Conservation (phyloP, 2,329 filamentous ascomycete species). For the Stemphylium beticola region DNA sequence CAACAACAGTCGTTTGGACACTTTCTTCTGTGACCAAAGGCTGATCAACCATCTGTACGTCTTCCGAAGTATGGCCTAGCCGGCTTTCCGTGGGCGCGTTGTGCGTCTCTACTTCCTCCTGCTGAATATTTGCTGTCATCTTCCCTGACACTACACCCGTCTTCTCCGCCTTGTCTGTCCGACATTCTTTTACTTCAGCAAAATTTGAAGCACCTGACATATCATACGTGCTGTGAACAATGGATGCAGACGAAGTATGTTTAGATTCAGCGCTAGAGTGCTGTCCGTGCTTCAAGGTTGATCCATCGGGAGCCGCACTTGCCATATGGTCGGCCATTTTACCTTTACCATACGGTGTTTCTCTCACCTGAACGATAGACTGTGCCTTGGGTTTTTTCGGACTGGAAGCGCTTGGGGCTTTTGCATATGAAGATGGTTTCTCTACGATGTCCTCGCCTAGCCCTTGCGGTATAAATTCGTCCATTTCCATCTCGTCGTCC, state of each 20-base stretch:
- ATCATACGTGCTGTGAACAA: conserved; percentile 36
- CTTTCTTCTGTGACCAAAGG: neutral
- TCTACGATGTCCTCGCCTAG: conserved; percentile 32
- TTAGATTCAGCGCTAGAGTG: conserved; percentile 22
- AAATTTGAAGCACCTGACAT: conserved; percentile 13
- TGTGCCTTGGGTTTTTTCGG: neutral
- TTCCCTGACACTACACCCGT: no score
- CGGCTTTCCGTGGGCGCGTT: neutral
- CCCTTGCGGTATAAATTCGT: conserved; percentile 34
- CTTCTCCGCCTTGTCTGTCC: neutral
- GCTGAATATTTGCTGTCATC: neutral
- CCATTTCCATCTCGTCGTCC: conserved; percentile 42
- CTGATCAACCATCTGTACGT: neutral
- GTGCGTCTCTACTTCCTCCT: neutral
- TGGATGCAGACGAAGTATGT: conserved; percentile 30
- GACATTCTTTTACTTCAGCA: neutral
- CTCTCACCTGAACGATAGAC: conserved; percentile 35
- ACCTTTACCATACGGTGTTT: conserved; percentile 36
- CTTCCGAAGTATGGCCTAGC: neutral
- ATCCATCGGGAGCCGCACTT: neutral
- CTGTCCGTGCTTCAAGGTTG: conserved; percentile 13
- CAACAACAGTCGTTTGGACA: neutral
- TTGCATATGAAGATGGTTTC: neutral
- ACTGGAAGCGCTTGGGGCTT: neutral
- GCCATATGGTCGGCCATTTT: conserved; percentile 13